Conservation (phyloP, 192 early-diverging fungal genomes). For the Coemansia sp. region DNA sequence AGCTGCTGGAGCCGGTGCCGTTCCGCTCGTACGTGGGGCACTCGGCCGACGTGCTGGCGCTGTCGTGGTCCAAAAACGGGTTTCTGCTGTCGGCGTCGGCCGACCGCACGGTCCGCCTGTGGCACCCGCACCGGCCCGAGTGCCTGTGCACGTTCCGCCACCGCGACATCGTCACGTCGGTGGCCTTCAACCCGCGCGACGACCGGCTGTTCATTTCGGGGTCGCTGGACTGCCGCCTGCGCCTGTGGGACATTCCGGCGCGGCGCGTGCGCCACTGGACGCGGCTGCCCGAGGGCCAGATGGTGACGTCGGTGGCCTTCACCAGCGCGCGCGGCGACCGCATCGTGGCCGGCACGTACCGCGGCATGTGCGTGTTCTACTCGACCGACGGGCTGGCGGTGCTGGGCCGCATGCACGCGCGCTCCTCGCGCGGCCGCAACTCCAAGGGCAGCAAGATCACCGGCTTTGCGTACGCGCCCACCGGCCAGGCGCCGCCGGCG, state of each 20-base stretch:
- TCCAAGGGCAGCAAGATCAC: slow-evolving; percentile 75
- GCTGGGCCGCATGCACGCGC: slow-evolving; percentile 78
- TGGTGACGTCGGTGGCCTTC: slow-evolving; percentile 79
- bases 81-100: slow-evolving; percentile 79
- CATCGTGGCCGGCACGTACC: slow-evolving; percentile 73
- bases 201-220: slow-evolving; percentile 79
- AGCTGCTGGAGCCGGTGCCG: slow-evolving; percentile 65
- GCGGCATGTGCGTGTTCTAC: slow-evolving; percentile 81
- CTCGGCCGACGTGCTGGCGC: slow-evolving; percentile 64
- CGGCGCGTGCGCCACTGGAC: slow-evolving; percentile 78
- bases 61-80: slow-evolving; percentile 72
- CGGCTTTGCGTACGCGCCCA: slow-evolving; percentile 60
- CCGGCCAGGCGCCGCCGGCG: slow-evolving; percentile 32
- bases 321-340: slow-evolving; percentile 64
- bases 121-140: slow-evolving; percentile 69
- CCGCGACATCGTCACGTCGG: slow-evolving; percentile 71
- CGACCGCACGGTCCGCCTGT: slow-evolving; percentile 83
- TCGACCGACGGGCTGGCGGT: slow-evolving; percentile 74
- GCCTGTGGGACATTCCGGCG: slow-evolving; percentile 80
- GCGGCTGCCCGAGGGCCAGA: slow-evolving; percentile 61
- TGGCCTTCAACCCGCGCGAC: slow-evolving; percentile 81
- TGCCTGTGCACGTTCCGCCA: slow-evolving; percentile 81
- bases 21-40: slow-evolving; percentile 75
- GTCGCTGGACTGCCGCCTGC: slow-evolving; percentile 73
- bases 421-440: slow-evolving; percentile 57